Base-by-base conservation (phyloP, 805 yeast genomes). In the Yarrowia deformans region DNA sequence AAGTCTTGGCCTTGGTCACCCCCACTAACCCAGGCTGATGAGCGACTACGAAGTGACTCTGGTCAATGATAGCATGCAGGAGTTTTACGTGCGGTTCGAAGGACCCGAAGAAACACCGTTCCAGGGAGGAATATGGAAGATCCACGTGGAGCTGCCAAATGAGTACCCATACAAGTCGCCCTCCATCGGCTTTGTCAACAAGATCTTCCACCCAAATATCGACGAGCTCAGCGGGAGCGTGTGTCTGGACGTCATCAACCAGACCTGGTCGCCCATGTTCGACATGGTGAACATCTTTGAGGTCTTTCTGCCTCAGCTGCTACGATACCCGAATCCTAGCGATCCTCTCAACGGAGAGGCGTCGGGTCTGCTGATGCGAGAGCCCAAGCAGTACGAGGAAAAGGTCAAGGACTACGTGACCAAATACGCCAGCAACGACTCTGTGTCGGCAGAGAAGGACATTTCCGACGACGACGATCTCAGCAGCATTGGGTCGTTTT, bases 241-340 rank as follows among this genome's bases (percentile, higher is more conserved):
- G 8, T 94, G 99, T 79, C 85, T 94, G 63, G 98, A 94, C 77
- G 98, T 95, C 18, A 93, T 94, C 72, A 94, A 94, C 77, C 97
- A 94, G 76, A 92, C 98, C 0, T 94, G 99, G 99, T 90, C 97
- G 50, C 98, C 99, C 1, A 90, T 94, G 92, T 94, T 93, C 81
- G 98, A 95, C 69, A 84, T 95, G 72, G 82, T 88, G 72, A 95
- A 95, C 77, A 90, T 94, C 34, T 91, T 95, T 77, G 98, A 94
- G 75, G 89, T 91, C 76, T 95, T 94, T 80, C 81, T 94, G 70
- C 99, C 99, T 8, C 98, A 96, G 74, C 81, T 94, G 70, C 81
- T 94, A 71, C 85, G 93, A 69, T 95, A 94, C 75, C 98, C 98
- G 19, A 94, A 94, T 75, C 94, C 98, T 1, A 83, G 94, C 14